Conservation (phyloP, 257 asterid species). For the Paulownia fortunei region DNA sequence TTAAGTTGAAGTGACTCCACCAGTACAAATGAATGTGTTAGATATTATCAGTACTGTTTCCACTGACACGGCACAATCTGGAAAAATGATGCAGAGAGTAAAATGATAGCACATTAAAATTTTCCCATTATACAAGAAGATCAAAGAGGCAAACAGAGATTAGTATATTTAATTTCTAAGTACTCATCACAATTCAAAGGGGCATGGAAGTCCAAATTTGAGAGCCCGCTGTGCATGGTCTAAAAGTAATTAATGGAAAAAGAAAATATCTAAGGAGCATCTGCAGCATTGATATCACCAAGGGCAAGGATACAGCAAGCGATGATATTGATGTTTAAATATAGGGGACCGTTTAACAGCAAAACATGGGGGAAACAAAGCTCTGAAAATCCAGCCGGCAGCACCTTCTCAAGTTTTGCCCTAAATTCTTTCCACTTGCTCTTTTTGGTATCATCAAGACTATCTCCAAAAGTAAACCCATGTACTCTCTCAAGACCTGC, state of each 20-base stretch:
- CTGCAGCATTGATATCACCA: neutral
- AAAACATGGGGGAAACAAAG: slow-evolving; percentile 2
- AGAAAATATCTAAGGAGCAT: neutral
- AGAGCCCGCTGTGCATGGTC: neutral
- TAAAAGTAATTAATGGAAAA: neutral
- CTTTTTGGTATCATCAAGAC: slow-evolving; percentile 66
- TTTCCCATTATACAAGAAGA: neutral
- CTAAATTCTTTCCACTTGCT: slow-evolving; percentile 84
- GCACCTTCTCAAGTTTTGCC: slow-evolving; percentile 72
- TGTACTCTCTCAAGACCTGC: slow-evolving; percentile 86
- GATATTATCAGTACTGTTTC: neutral
- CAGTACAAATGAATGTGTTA: neutral
- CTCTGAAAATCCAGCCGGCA: neutral
- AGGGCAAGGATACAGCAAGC: neutral
- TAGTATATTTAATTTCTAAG: neutral
- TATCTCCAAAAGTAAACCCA: slow-evolving; percentile 92
- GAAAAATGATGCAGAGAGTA: neutral
- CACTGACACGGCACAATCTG: neutral
- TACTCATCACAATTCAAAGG: neutral
- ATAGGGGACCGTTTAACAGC: neutral
- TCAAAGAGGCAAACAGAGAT: neutral
- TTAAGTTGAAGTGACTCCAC: neutral
- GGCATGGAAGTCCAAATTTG: neutral
- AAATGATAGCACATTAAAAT: too few species aligned
- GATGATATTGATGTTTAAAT: neutral